phyloP scores from a whole-genome alignment of 192 early-diverging fungal species.

The Haplosporangium gracile region DNA sequence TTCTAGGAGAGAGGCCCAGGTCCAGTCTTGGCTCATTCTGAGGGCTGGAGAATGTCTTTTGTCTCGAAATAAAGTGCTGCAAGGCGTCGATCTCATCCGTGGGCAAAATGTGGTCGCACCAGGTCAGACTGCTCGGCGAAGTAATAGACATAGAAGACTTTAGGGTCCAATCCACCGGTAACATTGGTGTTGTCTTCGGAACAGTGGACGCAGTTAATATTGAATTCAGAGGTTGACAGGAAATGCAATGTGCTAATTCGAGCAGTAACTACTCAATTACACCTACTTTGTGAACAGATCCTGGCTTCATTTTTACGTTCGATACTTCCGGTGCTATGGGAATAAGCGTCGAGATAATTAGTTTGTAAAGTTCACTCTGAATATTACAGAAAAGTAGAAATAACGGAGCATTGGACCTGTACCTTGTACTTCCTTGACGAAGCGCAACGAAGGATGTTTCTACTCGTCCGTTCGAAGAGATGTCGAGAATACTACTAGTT shows the following conservation, averaged over 20 bases:
- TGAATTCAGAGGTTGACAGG: background rate
- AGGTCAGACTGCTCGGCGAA: constrained; percentile 21
- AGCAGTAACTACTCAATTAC: background rate
- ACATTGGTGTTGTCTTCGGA: constrained; percentile 4
- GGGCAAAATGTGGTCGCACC: constrained; percentile 32
- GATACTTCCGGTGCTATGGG: constrained; percentile 17
- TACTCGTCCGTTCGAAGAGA: background rate
- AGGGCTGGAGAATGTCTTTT: background rate
- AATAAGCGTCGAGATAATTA: background rate
- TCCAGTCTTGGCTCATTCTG: background rate
- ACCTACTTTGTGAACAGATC: constrained; percentile 11
- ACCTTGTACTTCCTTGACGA: background rate
- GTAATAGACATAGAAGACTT: constrained; percentile 27
- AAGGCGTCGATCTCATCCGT: constrained; percentile 35
- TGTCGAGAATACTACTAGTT: background rate
- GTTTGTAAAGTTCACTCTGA: background rate
- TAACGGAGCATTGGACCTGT: too few species aligned
- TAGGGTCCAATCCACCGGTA: constrained; percentile 44
- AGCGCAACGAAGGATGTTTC: background rate
- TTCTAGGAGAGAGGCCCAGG: background rate
- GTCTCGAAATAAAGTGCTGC: constrained; percentile 24
- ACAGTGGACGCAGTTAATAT: background rate
- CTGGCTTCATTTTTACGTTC: background rate
- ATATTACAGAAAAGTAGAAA: background rate
- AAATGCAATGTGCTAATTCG: background rate